These are phyloP conservation scores for Baorangia bicolor DNA, from an alignment of 768 basidiomycete genomes.

Conservation along the genomic window DNA sequence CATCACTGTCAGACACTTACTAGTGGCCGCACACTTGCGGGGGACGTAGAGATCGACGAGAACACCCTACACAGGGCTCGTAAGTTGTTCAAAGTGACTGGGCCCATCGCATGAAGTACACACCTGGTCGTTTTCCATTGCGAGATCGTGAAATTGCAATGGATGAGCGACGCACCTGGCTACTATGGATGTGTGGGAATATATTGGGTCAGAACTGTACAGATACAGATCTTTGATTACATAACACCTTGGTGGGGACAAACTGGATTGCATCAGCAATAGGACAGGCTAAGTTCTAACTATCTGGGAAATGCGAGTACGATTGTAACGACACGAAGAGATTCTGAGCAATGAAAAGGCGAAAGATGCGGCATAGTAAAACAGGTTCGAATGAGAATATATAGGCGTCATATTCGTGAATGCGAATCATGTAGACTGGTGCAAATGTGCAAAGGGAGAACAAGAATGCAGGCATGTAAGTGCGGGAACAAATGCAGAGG, in stretches of 20 bases:
- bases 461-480: slow-evolving; percentile 27
- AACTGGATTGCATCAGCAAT: slow-evolving; percentile 1
- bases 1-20: slow-evolving; percentile 48
- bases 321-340: neutral
- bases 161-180: neutral
- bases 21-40: slow-evolving; percentile 98
- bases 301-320: neutral
- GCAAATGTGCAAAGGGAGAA: slow-evolving; percentile 15
- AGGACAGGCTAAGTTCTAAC: neutral
- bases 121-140: slow-evolving; percentile 93
- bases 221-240: slow-evolving; percentile 15
- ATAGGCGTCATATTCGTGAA: slow-evolving; percentile 16
- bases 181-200: slow-evolving; percentile 28
- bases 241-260: neutral
- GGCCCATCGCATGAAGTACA: slow-evolving; percentile 22
- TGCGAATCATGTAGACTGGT: slow-evolving; percentile 20
- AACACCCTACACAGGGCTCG: slow-evolving; percentile 60
- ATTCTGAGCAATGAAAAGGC: neutral
- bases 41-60: slow-evolving; percentile 99
- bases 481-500: slow-evolving; percentile 18
- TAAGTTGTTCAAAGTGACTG: neutral
- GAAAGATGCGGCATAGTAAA: slow-evolving; percentile 5
- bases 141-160: slow-evolving; percentile 21
- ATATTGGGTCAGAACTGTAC: slow-evolving; percentile 32
- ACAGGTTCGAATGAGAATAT: slow-evolving; percentile 12